A percentile compares a stretch with the other conserved stretches of the same genome.
phyloP scores from a whole-genome alignment of 148 eudicot species.

The Fagopyrum homotropicum region DNA sequence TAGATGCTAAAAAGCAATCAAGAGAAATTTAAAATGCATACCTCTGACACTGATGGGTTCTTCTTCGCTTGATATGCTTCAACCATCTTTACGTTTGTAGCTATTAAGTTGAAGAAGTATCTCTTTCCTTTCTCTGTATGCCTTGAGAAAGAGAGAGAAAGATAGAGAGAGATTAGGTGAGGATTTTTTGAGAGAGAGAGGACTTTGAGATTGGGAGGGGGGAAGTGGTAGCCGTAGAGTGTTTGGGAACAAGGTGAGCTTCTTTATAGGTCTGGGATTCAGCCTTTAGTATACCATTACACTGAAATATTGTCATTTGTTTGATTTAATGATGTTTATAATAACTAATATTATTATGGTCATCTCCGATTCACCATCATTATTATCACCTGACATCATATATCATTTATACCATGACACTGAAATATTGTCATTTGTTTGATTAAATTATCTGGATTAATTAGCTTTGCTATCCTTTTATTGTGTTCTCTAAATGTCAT shows the following conservation, averaged over 20 bases:
- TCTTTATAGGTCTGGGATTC: constrained; percentile 48
- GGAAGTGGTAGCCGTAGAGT: constrained; percentile 18
- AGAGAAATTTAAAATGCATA: constrained; percentile 16
- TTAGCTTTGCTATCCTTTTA: background rate
- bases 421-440: background rate
- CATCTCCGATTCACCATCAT: background rate
- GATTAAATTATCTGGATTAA: background rate
- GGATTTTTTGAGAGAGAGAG: background rate
- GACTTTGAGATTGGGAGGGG: background rate
- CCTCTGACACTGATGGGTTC: constrained; percentile 47
- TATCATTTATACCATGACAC: background rate
- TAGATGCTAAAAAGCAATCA: background rate
- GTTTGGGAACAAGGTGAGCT: constrained; percentile 16
- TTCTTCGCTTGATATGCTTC: constrained; percentile 32
- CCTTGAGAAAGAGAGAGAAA: background rate
- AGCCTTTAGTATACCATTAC: constrained; percentile 9
- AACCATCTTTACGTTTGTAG: constrained; percentile 24
- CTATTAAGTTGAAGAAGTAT: background rate
- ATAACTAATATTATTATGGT: background rate
- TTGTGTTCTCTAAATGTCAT: background rate
- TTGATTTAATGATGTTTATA: background rate
- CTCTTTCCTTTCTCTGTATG: too few relatives aligned
- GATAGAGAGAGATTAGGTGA: constrained; percentile 7
- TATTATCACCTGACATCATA: background rate
- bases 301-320: background rate